A percentile compares a stretch with the other conserved stretches of the same genome.
These are phyloP conservation scores for Schrenkiella parvula DNA, from an alignment of 345 rosid genomes.

Conservation along the genomic window DNA sequence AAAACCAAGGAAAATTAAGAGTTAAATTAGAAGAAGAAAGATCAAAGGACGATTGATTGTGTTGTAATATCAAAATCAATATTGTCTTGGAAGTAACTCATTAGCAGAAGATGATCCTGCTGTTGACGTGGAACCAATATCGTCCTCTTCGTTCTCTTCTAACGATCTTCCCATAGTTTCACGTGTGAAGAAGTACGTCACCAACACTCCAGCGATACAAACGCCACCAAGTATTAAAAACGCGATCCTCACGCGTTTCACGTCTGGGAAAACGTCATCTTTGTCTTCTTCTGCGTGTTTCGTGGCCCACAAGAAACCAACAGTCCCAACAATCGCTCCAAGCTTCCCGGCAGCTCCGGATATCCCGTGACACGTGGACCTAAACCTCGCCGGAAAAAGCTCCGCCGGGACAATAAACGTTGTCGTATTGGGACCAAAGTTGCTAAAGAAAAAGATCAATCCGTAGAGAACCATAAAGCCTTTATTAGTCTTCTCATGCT, in stretches of 20 bases:
- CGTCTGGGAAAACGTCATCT: not conserved
- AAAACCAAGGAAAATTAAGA: not conserved
- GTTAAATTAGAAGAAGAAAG: not conserved
- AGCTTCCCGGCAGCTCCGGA: conserved; percentile 69
- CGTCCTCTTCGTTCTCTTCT: conserved; percentile 55
- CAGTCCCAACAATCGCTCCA: conserved; percentile 64
- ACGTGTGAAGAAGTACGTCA: conserved; percentile 44
- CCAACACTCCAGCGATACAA: conserved; percentile 50
- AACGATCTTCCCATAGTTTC: conserved; percentile 75
- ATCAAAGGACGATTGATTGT: not conserved
- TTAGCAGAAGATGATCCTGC: not conserved
- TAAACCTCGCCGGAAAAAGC: conserved; percentile 76
- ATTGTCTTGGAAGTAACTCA: conserved; percentile 1
- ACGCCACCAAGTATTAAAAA: conserved; percentile 45
- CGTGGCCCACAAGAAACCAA: conserved; percentile 58
- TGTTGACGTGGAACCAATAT: not conserved
- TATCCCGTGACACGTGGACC: conserved; percentile 81
- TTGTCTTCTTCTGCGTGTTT: not conserved
- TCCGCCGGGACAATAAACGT: conserved; percentile 80
- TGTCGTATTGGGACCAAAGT: conserved; percentile 81
- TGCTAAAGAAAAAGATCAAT: conserved; percentile 66
- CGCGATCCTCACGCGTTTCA: conserved; percentile 34
- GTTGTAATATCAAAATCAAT: not conserved
- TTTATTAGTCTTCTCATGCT: not conserved
- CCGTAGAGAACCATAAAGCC: conserved; percentile 53